A percentile compares a stretch with the other conserved stretches of the same genome.
phyloP scores from a whole-genome alignment of 805 yeast species.

The Wickerhamiella brachini region DNA sequence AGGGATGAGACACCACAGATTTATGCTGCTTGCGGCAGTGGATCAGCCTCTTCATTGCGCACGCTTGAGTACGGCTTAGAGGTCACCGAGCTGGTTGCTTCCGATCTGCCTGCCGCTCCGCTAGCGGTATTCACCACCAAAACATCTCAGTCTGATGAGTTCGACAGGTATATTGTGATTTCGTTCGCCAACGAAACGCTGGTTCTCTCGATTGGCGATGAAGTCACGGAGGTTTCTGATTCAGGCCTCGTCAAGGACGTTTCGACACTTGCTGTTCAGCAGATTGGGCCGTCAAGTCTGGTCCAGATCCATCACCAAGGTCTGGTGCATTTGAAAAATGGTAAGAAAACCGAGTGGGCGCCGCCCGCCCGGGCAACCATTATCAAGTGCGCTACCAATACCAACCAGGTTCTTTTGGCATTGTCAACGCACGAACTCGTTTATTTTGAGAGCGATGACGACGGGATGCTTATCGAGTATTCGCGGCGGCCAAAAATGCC shows the following conservation, averaged over 20 bases:
- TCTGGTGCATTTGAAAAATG: slow-evolving; percentile 39
- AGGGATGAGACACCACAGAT: slow-evolving; percentile 27
- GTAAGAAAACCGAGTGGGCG: slow-evolving; percentile 50
- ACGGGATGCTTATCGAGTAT: slow-evolving; percentile 57
- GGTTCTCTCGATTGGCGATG: slow-evolving; percentile 63
- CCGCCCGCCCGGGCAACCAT: slow-evolving; percentile 70
- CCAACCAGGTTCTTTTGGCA: slow-evolving; percentile 54
- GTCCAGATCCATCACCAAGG: slow-evolving; percentile 66
- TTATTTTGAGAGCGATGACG: slow-evolving; percentile 66
- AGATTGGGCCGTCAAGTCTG: slow-evolving; percentile 47
- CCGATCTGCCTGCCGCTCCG: slow-evolving; percentile 54
- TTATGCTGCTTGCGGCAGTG: slow-evolving; percentile 31
- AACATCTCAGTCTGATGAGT: slow-evolving; percentile 29
- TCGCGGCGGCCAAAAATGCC: slow-evolving; percentile 43
- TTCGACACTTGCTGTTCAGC: slow-evolving; percentile 54
- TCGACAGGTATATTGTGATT: slow-evolving; percentile 52
- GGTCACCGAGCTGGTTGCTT: slow-evolving; percentile 49
- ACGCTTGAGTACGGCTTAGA: slow-evolving; percentile 44
- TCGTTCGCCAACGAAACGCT: slow-evolving; percentile 54
- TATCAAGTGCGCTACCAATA: slow-evolving; percentile 44
- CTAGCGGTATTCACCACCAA: slow-evolving; percentile 52
- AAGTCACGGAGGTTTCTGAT: slow-evolving; percentile 56
- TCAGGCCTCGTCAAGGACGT: slow-evolving; percentile 45
- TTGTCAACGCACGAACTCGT: slow-evolving; percentile 61
- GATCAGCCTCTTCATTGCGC: slow-evolving; percentile 26